These are phyloP conservation scores for Phyllosticta capitalensis DNA, from an alignment of 2,329 filamentous ascomycete species.

Conservation along the genomic window DNA sequence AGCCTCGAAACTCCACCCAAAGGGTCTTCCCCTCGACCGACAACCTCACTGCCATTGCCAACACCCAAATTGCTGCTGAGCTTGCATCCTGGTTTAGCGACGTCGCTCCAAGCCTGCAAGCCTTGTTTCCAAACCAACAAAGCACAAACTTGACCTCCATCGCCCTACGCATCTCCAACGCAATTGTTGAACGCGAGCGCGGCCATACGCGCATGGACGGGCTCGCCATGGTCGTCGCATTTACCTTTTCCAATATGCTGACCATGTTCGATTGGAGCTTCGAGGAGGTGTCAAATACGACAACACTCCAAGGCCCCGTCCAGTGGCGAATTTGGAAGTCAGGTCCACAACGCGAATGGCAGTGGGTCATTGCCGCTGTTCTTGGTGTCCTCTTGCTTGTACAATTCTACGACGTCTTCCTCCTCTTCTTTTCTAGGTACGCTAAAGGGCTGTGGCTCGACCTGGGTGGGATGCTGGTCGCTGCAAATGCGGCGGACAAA, in stretches of 20 bases:
- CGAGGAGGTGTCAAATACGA: not conserved
- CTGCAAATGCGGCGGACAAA: not conserved
- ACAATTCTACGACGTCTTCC: not conserved
- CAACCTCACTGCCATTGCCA: too few species aligned
- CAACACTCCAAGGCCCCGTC: not conserved
- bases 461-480: not conserved
- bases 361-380: not conserved
- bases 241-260: not conserved
- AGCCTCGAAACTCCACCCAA: not conserved
- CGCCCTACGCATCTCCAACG: not conserved
- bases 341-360: not conserved
- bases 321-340: not conserved
- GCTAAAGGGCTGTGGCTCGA: not conserved
- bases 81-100: not conserved
- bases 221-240: not conserved
- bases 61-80: not conserved
- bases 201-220: not conserved
- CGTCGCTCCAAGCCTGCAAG: not conserved
- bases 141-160: not conserved
- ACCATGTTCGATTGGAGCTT: not conserved
- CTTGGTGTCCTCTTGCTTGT: not conserved
- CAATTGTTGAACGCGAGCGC: not conserved
- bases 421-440: not conserved
- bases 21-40: not conserved
- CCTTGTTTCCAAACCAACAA: not conserved